phyloP scores from a whole-genome alignment of 805 yeast species.

The Candida golubevii region DNA sequence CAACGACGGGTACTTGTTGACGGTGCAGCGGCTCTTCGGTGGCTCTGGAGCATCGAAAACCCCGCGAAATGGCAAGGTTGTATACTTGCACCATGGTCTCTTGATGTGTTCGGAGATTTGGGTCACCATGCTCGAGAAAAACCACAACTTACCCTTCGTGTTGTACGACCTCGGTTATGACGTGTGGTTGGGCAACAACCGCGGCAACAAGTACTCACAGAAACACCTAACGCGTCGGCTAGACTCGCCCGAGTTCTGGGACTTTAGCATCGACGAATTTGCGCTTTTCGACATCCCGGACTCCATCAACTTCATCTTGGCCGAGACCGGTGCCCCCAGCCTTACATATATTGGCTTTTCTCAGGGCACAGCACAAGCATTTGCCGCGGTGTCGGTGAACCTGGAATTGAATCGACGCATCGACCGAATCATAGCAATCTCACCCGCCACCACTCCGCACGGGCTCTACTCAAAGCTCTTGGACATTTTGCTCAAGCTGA shows the following conservation, averaged over 20 bases:
- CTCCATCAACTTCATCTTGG: conserved; percentile 67
- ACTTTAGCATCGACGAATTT: conserved; percentile 85
- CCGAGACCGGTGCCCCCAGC: conserved; percentile 35
- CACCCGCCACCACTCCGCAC: conserved; percentile 92
- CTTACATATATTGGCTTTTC: conserved; percentile 82
- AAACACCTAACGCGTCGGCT: conserved; percentile 52
- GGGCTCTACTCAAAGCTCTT: conserved; percentile 75
- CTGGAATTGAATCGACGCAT: conserved; percentile 56
- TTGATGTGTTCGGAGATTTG: conserved; percentile 83
- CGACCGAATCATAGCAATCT: conserved; percentile 68
- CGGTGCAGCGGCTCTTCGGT: conserved; percentile 63
- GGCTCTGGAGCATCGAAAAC: conserved; percentile 2
- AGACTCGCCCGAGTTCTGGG: conserved; percentile 61
- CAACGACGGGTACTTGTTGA: conserved; percentile 69
- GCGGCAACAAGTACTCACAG: conserved; percentile 89
- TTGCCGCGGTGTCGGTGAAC: conserved; percentile 71
- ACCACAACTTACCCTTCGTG: conserved; percentile 59
- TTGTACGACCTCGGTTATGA: conserved; percentile 83
- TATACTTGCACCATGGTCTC: conserved; percentile 88
- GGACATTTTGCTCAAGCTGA: conserved; percentile 68
- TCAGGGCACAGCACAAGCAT: conserved; percentile 92
- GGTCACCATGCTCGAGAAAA: conserved; percentile 44
- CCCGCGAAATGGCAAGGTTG: conserved; percentile 41
- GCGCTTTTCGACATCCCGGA: conserved; percentile 88
- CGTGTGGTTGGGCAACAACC: conserved; percentile 90